Percentiles rank a stretch among this genome's conserved stretches.
Conservation (phyloP, 805 yeast genomes). For the Kazachstania taianensis region DNA sequence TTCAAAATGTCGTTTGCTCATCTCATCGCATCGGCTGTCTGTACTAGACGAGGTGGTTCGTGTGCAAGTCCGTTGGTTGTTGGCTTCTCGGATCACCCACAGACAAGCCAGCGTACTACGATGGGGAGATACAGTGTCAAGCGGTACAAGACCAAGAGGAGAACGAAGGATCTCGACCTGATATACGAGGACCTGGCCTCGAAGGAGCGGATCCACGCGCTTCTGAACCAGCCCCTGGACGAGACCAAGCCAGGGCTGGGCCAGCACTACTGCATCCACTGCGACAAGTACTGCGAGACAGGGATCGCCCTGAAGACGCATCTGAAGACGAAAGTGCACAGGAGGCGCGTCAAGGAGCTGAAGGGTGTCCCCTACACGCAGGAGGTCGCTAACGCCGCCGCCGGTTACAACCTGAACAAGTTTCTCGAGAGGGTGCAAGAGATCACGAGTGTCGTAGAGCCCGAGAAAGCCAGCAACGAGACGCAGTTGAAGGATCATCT, state of each 20-base stretch:
- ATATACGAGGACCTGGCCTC: conserved; percentile 66
- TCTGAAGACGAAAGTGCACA: conserved; percentile 67
- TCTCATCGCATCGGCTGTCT: too few relatives aligned
- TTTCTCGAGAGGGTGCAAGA: conserved; percentile 55
- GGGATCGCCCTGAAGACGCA: conserved; percentile 66
- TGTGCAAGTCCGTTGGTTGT: too few relatives aligned
- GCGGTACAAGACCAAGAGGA: conserved; percentile 82
- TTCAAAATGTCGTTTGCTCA: too few relatives aligned
- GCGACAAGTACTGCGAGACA: conserved; percentile 85
- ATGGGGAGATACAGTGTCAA: conserved; percentile 87
- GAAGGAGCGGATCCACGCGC: conserved; percentile 48
- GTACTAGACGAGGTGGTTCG: too few relatives aligned
- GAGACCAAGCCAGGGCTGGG: conserved; percentile 91
- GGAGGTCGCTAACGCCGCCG: conserved; percentile 85
- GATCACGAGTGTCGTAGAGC: conserved; percentile 43
- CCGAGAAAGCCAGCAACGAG: conserved; percentile 38
- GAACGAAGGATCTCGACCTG: conserved; percentile 75
- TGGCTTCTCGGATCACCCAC: not conserved
- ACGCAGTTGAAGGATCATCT: conserved; percentile 25
- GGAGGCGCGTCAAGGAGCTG: conserved; percentile 71
- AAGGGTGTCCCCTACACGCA: conserved; percentile 75
- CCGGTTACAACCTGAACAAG: conserved; percentile 63
- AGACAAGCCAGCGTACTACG: not conserved
- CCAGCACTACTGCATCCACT: conserved; percentile 86
- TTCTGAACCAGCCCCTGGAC: conserved; percentile 77